phyloP scores from a whole-genome alignment of 805 yeast genomes.

The Cyberlindnera nakhonratchasimensis region DNA sequence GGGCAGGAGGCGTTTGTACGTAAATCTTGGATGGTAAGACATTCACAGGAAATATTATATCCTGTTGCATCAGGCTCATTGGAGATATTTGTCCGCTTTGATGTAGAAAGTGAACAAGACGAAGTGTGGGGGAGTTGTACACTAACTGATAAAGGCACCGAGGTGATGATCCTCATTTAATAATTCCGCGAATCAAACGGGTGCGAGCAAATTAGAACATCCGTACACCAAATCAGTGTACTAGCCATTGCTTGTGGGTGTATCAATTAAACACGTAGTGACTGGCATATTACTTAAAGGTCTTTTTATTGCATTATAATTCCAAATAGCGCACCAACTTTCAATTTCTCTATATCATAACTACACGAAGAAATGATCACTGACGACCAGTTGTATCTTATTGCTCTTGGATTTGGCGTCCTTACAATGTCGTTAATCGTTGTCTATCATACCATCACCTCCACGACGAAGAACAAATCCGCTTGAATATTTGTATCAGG shows the following conservation, averaged over 20 bases:
- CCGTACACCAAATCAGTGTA: background rate
- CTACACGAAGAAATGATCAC: constrained; percentile 58
- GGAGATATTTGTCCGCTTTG: background rate
- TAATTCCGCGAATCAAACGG: background rate
- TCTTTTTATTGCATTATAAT: too few relatives aligned
- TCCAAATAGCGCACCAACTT: background rate
- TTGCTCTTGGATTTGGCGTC: constrained; percentile 73
- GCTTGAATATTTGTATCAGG: background rate
- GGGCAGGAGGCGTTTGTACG: constrained; percentile 23
- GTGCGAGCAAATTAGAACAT: background rate
- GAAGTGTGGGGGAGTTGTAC: background rate
- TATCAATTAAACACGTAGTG: too few relatives aligned
- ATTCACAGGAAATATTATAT: constrained; percentile 26
- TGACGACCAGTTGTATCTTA: constrained; percentile 71
- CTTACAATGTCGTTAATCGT: constrained; percentile 67
- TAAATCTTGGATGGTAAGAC: constrained; percentile 7
- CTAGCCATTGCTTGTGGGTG: too few relatives aligned
- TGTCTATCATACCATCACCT: constrained; percentile 63
- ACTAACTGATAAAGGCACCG: too few relatives aligned
- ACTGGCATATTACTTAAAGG: too few relatives aligned
- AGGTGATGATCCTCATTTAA: too few relatives aligned
- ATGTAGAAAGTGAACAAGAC: background rate
- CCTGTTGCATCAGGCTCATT: background rate
- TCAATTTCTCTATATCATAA: background rate
- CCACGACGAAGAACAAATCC: constrained; percentile 35